Base-by-base conservation (phyloP, 805 yeast species). In the Teunomyces pallodes region DNA sequence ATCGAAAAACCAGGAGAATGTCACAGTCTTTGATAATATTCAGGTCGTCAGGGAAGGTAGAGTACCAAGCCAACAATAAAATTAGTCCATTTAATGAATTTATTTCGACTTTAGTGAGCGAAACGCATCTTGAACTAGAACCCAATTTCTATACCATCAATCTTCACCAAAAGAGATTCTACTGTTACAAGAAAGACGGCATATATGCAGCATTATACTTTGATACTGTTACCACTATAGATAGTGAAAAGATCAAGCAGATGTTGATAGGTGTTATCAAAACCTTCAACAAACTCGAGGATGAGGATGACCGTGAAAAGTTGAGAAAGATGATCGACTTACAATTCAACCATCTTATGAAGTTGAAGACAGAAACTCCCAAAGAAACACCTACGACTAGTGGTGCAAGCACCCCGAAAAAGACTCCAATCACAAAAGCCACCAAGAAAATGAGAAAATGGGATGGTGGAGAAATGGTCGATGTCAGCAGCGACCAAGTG, bases 401-500 rank as follows among this genome's bases (percentile, higher is more conserved):
- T 12, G 46, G 46, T 7, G 24, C 43, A 9, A 28, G 29, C 12
- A 42, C 45, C 5, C 51, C 54, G 7, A 49, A 40, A 12, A 49
- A 47, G 46, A 26, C 20, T 24, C 41, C 41, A 12, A 38, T 38
- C n/a, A 46, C 47, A 49, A 51, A 50, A 29, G 39, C 58, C 7
- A 52, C 53, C 46, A 72, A 72, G 55, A 68, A 66, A 49, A 70
- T 72, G 77, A 60, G 78, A 49, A 70, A 68, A 51, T 73, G 78
- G 78, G 66, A 69, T 27, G 68, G 68, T 46, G 74, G 68, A 16
- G 70, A 65, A 45, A 49, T 67, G 52, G 67, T 68, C 7, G 75
- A 71, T 5, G 52, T 47, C n/a, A 55, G 45, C 9, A 53, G 50
- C 7, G 58, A 56, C 10, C 43, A 45, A 17, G 56, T 46, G 0